A percentile compares a stretch with the other conserved stretches of the same genome.
Evolutionary conservation across 2,329 filamentous ascomycete species (phyloP).

Genomic region (Fusarium fujikuroi): DNA sequence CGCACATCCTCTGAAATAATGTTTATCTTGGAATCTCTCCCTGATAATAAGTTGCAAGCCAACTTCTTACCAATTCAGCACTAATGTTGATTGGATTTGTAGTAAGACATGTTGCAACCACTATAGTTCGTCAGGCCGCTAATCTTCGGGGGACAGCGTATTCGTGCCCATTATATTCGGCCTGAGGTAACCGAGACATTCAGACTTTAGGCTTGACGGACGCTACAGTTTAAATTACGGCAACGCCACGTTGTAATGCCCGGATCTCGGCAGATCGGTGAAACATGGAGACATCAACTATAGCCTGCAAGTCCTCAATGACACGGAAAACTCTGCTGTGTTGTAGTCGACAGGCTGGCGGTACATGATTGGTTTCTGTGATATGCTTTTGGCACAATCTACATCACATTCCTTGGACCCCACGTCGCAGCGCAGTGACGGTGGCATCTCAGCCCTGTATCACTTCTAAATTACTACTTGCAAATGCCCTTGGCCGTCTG

Average conservation of each 20-base stretch:
- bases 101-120: background rate
- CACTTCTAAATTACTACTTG: background rate
- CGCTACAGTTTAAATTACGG: background rate
- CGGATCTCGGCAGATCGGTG: background rate
- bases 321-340: too few species aligned
- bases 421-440: too few species aligned
- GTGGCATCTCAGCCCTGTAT: background rate
- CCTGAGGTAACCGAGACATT: background rate
- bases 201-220: background rate
- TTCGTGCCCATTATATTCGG: background rate
- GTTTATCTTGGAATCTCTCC: background rate
- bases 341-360: rapidly evolving
- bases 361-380: too few species aligned
- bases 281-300: background rate
- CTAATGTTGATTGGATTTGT: background rate
- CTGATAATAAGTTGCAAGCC: too few species aligned
- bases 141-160: background rate
- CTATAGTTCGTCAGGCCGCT: background rate
- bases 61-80: too few species aligned
- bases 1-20: background rate
- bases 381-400: too few species aligned
- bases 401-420: background rate
- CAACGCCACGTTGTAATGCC: background rate
- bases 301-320: rapidly evolving
- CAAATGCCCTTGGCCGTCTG: background rate